Percentiles rank a stretch among this genome's conserved stretches.
phyloP scores from a whole-genome alignment of 345 rosid species.

The Conringia planisiliqua region DNA sequence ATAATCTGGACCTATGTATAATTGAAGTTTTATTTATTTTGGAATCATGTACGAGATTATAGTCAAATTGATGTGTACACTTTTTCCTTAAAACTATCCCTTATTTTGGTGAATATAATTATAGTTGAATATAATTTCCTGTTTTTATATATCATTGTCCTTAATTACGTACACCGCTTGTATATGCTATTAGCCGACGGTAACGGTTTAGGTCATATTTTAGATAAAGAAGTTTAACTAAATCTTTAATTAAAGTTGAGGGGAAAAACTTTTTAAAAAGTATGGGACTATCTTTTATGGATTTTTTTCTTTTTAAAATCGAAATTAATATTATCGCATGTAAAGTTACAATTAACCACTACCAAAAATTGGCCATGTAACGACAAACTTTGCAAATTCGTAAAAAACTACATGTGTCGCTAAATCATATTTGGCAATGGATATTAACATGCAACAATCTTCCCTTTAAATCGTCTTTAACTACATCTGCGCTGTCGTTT shows the following conservation, averaged over 20 bases:
- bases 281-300: background rate
- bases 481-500: background rate
- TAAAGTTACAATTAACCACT: background rate
- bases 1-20: background rate
- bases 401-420: background rate
- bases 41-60: background rate
- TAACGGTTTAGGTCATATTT: background rate
- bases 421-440: background rate
- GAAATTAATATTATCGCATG: background rate
- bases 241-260: constrained; percentile 20
- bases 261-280: constrained; percentile 5
- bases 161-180: background rate
- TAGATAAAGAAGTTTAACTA: background rate
- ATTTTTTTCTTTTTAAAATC: background rate
- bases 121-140: background rate
- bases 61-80: background rate
- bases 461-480: constrained; percentile 9
- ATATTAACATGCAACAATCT: constrained; percentile 6
- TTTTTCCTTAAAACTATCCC: background rate
- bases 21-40: background rate
- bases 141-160: background rate
- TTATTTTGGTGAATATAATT: background rate
- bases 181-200: constrained; percentile 1
- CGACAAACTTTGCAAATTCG: constrained; percentile 8
- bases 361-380: background rate